Percentiles rank a stretch among this genome's conserved stretches.
These are phyloP conservation scores for sorghum (Sorghum bicolor) DNA, from an alignment of 176 grass and related monocot genomes.

Conservation along the genomic window Sorghum_bicolor_NCBIv3 NC_012870.2:12556501-12557000, in stretches of 20 bases:
- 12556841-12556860: too few species aligned
- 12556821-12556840: background rate
- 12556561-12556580: background rate
- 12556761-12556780: too few species aligned
- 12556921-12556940: too few species aligned
- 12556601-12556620: background rate
- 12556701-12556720: too few species aligned
- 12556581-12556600: background rate
- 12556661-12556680: background rate
- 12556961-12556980: too few species aligned
- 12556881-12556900: background rate
- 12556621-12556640: background rate
- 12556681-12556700: background rate
- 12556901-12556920: background rate
- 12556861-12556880: too few species aligned
- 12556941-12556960: too few species aligned
- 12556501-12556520: conserved; percentile 21
- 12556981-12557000: too few species aligned
- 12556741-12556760: too few species aligned
- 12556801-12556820: too few species aligned
- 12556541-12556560: background rate
- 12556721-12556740: too few species aligned
- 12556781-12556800: too few species aligned
- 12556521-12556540: background rate
- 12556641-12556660: background rate